These are phyloP conservation scores for Musa balbisiana DNA, from an alignment of 202 grass and related monocot species.

Conservation along the genomic window DNA sequence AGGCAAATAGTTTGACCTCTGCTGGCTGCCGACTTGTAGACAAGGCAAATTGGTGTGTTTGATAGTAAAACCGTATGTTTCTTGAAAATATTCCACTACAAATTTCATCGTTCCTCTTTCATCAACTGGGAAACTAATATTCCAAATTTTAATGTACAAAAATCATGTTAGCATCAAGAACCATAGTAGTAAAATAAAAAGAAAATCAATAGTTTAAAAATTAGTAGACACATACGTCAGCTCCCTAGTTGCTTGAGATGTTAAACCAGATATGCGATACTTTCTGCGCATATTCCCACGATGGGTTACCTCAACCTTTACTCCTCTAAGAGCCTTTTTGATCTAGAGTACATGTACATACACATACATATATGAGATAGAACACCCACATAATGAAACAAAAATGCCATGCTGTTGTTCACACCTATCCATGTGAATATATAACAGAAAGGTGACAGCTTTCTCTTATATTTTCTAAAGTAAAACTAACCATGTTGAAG, in stretches of 20 bases:
- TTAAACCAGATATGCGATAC: constrained; percentile 81
- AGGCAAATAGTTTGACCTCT: constrained; percentile 80
- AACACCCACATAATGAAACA: background rate
- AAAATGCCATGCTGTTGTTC: background rate
- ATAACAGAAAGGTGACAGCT: background rate
- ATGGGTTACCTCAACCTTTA: constrained; percentile 89
- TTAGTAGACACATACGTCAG: constrained; percentile 44
- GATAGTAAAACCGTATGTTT: constrained; percentile 83
- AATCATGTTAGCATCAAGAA: background rate
- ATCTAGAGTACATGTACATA: constrained; percentile 40
- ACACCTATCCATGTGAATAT: background rate
- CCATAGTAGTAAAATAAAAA: background rate
- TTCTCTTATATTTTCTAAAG: background rate
- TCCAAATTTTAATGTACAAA: background rate
- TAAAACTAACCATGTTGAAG: background rate
- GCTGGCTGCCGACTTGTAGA: constrained; percentile 71
- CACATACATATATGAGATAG: background rate
- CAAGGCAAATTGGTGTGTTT: constrained; percentile 83
- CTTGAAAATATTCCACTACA: constrained; percentile 89
- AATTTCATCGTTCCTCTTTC: constrained; percentile 73
- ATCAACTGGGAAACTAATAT: constrained; percentile 63
- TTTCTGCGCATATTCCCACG: constrained; percentile 92
- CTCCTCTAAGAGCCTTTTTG: constrained; percentile 80
- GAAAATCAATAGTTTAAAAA: background rate
- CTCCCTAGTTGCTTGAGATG: constrained; percentile 66